These are phyloP conservation scores for Fusarium sarcochroum DNA, from an alignment of 2,329 filamentous ascomycete species.

Conservation along the genomic window DNA sequence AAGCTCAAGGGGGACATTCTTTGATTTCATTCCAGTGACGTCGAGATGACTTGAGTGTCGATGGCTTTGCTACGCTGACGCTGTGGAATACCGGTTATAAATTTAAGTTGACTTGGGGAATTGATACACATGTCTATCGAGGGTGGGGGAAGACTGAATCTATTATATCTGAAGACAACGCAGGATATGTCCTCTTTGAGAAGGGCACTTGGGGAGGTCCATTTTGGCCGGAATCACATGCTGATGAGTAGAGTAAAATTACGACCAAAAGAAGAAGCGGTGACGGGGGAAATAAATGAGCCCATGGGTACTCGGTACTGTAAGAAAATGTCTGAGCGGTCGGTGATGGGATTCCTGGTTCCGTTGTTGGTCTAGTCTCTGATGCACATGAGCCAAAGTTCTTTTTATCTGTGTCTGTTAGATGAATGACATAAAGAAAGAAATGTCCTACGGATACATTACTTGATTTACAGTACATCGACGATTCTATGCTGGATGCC, in stretches of 20 bases:
- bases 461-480: background rate
- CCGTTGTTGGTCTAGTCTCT: conserved; percentile 21
- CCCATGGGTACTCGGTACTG: background rate
- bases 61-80: background rate
- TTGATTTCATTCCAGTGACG: conserved; percentile 34
- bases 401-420: background rate
- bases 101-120: conserved; percentile 8
- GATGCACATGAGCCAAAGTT: conserved; percentile 14
- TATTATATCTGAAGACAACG: background rate
- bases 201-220: background rate
- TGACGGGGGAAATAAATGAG: conserved; percentile 23
- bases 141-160: background rate
- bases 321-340: conserved; percentile 22
- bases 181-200: background rate
- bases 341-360: conserved; percentile 23
- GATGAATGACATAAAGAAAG: background rate
- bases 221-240: conserved; percentile 27
- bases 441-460: background rate
- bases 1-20: background rate
- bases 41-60: conserved; percentile 13
- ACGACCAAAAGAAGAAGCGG: conserved; percentile 27
- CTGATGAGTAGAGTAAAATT: conserved; percentile 2
- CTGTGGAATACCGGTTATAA: background rate
- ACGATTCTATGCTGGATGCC: conserved; percentile 5
- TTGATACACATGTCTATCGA: conserved; percentile 1